A percentile compares a stretch with the other conserved stretches of the same genome.
Conservation (phyloP, 176 grass and related monocot genomes). For the Eleusine indica region DNA sequence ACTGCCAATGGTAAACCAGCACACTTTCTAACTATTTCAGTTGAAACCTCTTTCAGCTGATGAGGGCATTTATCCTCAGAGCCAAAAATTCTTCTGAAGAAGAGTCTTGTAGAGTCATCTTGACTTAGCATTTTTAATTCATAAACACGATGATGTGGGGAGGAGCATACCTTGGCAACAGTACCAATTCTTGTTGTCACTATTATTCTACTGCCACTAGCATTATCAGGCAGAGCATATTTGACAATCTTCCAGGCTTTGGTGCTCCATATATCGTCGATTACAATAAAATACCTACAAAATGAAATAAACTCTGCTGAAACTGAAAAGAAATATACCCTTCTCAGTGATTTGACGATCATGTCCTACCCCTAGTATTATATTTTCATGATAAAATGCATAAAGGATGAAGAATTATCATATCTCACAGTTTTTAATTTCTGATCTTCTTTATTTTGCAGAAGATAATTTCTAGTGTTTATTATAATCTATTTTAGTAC, state of each 20-base stretch:
- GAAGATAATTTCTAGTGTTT: background rate
- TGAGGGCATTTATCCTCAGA: slow-evolving; percentile 46
- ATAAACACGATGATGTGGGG: slow-evolving; percentile 27
- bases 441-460: background rate
- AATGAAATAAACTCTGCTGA: background rate
- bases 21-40: slow-evolving; percentile 50
- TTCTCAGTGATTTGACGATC: no score
- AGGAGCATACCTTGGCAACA: slow-evolving; percentile 52
- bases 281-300: slow-evolving; percentile 46
- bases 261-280: slow-evolving; percentile 53
- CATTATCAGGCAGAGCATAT: slow-evolving; percentile 38
- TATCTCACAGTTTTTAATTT: background rate
- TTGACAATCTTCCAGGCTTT: slow-evolving; percentile 47
- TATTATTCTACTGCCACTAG: slow-evolving; percentile 53
- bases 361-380: background rate
- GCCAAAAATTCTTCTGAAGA: slow-evolving; percentile 49
- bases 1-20: slow-evolving; percentile 58
- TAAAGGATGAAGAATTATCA: background rate
- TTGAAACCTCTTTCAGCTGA: slow-evolving; percentile 40
- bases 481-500: background rate
- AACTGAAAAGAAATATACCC: no score
- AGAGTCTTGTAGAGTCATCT: slow-evolving; percentile 45
- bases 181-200: slow-evolving; percentile 48
- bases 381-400: background rate
- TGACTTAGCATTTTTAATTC: slow-evolving; percentile 41